Base-by-base conservation (phyloP, 129 eudicot genomes). In the Artemisia annua region DNA sequence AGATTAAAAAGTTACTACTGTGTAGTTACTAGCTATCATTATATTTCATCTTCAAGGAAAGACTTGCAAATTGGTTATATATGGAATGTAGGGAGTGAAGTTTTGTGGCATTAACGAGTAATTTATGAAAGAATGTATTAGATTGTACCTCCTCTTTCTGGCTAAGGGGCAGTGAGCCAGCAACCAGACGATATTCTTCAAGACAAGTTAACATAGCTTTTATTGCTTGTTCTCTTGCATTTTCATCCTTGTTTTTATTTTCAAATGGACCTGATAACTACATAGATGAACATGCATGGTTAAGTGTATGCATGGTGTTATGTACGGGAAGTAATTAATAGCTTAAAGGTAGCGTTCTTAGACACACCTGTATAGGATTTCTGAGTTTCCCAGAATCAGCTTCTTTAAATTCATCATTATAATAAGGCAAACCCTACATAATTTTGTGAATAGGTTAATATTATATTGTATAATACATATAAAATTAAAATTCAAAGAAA, bases 251-350 rank as follows among this genome's bases (percentile, higher is more conserved):
- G 68, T 6, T 87, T 59, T 90, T 87, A 60, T 49, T 66, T 81
- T 85, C 92, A 71, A 88, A 48, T 0, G 97, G 96, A 75, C 78
- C 84, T 72, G 90, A 80, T 76, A 94, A 81, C 97, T 94, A 53
- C 62, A 32, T 19, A 73, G 63, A 56, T 0, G 43, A 35, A 35
- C 43, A 24, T 17, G 10, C 43, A 35, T 35, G 43, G 43, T 35
- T 35, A 35, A 55, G 32, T 58, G n/a, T 71, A 20, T 2, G 28
- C 43, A 5, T 3, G n/a, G 16, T 58, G 51, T 72, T 26, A 30
- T 43, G 53, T 30, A 65, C 3, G 1, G 43, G 43, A 52, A 4
- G 55, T 19, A 61, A 26, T 12, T 18, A 12, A 11, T 24, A 74
- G 18, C 12, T 56, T 9, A 52, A 44, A 55, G 57, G 11, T 46